Evolutionary conservation across 2,329 filamentous ascomycete species (phyloP).

Genomic region (Didymella pomorum): DNA sequence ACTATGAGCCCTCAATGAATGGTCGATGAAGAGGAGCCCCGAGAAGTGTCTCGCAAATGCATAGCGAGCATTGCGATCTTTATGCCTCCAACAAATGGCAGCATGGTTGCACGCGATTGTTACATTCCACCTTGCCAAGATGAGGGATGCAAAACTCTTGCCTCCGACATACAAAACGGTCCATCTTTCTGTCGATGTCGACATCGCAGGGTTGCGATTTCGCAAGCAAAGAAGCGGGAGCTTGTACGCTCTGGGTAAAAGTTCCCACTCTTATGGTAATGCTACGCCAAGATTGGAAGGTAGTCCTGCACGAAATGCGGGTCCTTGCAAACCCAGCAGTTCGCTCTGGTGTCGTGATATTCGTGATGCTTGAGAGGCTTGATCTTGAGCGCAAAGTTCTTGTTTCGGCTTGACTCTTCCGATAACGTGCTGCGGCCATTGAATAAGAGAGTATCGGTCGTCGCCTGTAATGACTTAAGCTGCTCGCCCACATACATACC

Average conservation of each 20-base stretch:
- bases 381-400: neutral
- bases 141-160: conserved; percentile 2
- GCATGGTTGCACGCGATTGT: conserved; percentile 12
- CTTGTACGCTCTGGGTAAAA: conserved; percentile 13
- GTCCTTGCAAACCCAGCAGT: conserved; percentile 9
- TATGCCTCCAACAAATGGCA: neutral
- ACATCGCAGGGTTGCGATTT: conserved; percentile 25
- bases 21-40: neutral
- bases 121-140: conserved; percentile 18
- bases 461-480: neutral
- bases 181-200: conserved; percentile 21
- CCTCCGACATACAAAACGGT: conserved; percentile 12
- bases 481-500: neutral
- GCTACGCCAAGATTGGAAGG: conserved; percentile 17
- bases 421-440: neutral
- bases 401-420: neutral
- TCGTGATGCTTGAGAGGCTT: conserved; percentile 10
- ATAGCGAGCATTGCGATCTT: neutral
- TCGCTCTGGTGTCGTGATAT: conserved; percentile 15
- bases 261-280: conserved; percentile 6
- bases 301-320: conserved; percentile 13
- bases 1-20: neutral
- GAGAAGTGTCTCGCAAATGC: neutral
- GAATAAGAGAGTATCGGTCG: neutral
- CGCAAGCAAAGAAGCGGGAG: conserved; percentile 17